Evolutionary conservation across 768 basidiomycete species (phyloP).

Genomic region (Lactarius sanguifluus): DNA sequence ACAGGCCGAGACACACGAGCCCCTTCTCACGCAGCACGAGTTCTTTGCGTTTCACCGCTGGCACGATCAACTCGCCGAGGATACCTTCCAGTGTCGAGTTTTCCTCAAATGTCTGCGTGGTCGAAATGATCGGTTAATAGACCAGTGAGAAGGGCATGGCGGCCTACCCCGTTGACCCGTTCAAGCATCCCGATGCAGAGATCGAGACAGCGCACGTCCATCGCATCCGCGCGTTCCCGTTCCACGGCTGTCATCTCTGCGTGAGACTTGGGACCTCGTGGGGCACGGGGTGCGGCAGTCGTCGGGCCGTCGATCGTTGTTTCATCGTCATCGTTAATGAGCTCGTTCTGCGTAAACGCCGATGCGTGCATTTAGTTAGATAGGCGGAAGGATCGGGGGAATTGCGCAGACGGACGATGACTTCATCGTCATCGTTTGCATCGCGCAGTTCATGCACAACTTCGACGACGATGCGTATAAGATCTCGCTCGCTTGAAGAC

Average conservation of each 20-base stretch:
- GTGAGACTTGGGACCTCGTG: constrained; percentile 36
- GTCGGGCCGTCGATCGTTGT: constrained; percentile 38
- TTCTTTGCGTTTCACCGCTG: constrained; percentile 87
- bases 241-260: constrained; percentile 59
- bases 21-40: constrained; percentile 78
- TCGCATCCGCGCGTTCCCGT: constrained; percentile 53
- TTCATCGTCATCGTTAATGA: constrained; percentile 36
- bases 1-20: constrained; percentile 74
- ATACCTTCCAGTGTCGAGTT: constrained; percentile 69
- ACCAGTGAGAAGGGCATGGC: constrained; percentile 16
- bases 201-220: constrained; percentile 72
- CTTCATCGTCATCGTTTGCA: constrained; percentile 44
- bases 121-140: constrained; percentile 3
- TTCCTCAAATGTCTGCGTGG: constrained; percentile 53
- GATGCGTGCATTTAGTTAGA: not conserved
- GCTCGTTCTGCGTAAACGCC: constrained; percentile 31
- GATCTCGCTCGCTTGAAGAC: constrained; percentile 72
- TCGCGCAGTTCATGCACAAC: constrained; percentile 80
- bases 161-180: constrained; percentile 75
- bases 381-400: not conserved
- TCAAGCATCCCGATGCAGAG: constrained; percentile 84
- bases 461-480: constrained; percentile 87
- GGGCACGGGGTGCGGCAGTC: constrained; percentile 27
- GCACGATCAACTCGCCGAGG: constrained; percentile 82
- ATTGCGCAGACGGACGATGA: constrained; percentile 19